Conservation (phyloP, 768 basidiomycete species). For the Tricholoma sp. region DNA sequence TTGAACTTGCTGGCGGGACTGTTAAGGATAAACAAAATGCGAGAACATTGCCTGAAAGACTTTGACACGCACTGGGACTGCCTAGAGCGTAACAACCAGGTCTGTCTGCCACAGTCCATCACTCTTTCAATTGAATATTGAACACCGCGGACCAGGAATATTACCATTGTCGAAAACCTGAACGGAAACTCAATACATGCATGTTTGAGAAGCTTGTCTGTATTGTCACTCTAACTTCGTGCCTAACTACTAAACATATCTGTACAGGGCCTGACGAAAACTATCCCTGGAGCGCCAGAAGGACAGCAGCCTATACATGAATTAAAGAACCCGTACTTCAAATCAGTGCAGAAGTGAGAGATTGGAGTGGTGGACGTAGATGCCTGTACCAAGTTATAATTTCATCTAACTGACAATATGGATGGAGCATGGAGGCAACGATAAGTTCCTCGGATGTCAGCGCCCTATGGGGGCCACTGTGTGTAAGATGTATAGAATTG, state of each 20-base stretch:
- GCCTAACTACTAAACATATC: neutral
- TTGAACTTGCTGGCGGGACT: neutral
- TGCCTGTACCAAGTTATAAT: slow-evolving; percentile 12
- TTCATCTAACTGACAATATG: slow-evolving; percentile 1
- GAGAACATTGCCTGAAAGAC: slow-evolving; percentile 82
- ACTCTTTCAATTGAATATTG: neutral
- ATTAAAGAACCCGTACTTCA: slow-evolving; percentile 78
- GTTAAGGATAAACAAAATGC: slow-evolving; percentile 83
- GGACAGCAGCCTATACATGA: slow-evolving; percentile 87
- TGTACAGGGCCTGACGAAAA: slow-evolving; percentile 82
- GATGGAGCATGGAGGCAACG: neutral
- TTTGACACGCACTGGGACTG: slow-evolving; percentile 95
- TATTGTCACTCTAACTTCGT: neutral
- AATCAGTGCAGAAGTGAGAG: slow-evolving; percentile 72
- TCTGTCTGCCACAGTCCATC: slow-evolving; percentile 27
- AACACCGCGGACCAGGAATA: slow-evolving; percentile 60
- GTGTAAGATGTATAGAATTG: too few relatives aligned
- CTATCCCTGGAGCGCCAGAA: slow-evolving; percentile 83
- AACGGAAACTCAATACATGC: slow-evolving; percentile 85
- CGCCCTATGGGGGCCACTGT: too few relatives aligned
- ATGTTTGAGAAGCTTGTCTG: slow-evolving; percentile 94
- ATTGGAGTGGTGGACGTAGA: slow-evolving; percentile 6
- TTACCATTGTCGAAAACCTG: slow-evolving; percentile 83
- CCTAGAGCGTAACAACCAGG: slow-evolving; percentile 93
- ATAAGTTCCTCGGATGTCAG: too few relatives aligned